Evolutionary conservation across 1,284 basidiomycete species (phyloP).

Genomic region (Leccinum variabile): DNA sequence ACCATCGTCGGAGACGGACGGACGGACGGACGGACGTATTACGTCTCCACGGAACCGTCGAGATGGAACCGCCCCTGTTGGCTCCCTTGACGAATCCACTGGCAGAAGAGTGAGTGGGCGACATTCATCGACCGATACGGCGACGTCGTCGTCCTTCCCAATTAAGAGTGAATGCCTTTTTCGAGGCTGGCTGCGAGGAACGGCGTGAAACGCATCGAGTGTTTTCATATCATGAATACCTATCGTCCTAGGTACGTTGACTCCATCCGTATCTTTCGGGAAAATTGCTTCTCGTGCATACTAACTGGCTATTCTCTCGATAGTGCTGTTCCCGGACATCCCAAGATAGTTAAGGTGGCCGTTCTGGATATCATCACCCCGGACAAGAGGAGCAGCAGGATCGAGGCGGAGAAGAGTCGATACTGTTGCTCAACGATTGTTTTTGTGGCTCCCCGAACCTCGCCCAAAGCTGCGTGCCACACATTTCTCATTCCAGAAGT

Average conservation of each 20-base stretch:
- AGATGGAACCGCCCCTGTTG: conserved; percentile 81
- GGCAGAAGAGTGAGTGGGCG: conserved; percentile 45
- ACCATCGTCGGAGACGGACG: conserved; percentile 79
- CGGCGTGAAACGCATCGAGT: conserved; percentile 80
- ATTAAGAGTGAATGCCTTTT: conserved; percentile 79
- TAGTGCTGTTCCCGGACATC: conserved; percentile 69
- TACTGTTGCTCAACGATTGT: conserved; percentile 64
- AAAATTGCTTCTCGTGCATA: too few species aligned
- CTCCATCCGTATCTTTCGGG: background rate
- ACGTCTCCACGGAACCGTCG: conserved; percentile 86
- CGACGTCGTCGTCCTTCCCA: conserved; percentile 79
- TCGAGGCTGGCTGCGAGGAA: conserved; percentile 81
- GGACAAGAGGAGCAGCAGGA: conserved; percentile 58
- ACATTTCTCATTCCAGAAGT: conserved; percentile 75
- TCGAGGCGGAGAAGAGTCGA: conserved; percentile 67
- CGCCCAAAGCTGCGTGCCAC: conserved; percentile 63
- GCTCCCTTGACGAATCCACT: conserved; percentile 51
- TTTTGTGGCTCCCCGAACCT: conserved; percentile 71
- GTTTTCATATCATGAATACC: conserved; percentile 81
- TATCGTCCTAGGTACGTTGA: conserved; percentile 61
- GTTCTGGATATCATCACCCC: conserved; percentile 80
- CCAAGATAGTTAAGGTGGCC: conserved; percentile 67
- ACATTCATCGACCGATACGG: conserved; percentile 82
- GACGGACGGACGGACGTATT: conserved; percentile 69
- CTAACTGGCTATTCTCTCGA: background rate